phyloP scores from a whole-genome alignment of 2,329 filamentous ascomycete species.

The Ambrosiella cleistominuta region DNA sequence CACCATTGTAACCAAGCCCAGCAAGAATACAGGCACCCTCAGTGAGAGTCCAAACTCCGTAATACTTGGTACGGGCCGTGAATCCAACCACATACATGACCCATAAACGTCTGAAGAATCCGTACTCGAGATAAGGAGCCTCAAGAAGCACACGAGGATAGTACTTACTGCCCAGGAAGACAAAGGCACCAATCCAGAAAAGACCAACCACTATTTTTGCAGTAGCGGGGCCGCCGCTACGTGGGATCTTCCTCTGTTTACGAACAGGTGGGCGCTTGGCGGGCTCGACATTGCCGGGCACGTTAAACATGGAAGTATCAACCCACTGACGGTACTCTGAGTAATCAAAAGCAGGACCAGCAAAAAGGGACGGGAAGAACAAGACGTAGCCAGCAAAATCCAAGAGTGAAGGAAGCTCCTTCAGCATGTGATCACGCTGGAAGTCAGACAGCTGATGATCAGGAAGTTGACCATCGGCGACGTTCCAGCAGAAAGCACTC shows the following conservation, averaged over 20 bases:
- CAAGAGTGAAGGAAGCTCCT: conserved; percentile 53
- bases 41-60: conserved; percentile 84
- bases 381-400: conserved; percentile 83
- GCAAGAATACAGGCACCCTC: conserved; percentile 90
- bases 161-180: conserved; percentile 54
- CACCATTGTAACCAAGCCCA: conserved; percentile 83
- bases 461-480: conserved; percentile 74
- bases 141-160: conserved; percentile 43
- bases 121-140: conserved; percentile 48
- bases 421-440: conserved; percentile 67
- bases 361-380: conserved; percentile 85
- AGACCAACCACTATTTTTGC: conserved; percentile 59
- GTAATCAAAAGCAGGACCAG: conserved; percentile 85
- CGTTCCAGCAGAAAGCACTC: conserved; percentile 92
- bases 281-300: conserved; percentile 65
- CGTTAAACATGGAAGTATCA: conserved; percentile 83
- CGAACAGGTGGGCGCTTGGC: conserved; percentile 70
- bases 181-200: conserved; percentile 61
- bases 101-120: conserved; percentile 56
- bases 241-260: conserved; percentile 80
- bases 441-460: conserved; percentile 66
- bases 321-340: conserved; percentile 86
- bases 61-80: conserved; percentile 78
- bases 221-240: conserved; percentile 70
- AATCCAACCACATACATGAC: conserved; percentile 71